Conservation (phyloP, 139 green algal species). For the Chlorella sp. region DNA sequence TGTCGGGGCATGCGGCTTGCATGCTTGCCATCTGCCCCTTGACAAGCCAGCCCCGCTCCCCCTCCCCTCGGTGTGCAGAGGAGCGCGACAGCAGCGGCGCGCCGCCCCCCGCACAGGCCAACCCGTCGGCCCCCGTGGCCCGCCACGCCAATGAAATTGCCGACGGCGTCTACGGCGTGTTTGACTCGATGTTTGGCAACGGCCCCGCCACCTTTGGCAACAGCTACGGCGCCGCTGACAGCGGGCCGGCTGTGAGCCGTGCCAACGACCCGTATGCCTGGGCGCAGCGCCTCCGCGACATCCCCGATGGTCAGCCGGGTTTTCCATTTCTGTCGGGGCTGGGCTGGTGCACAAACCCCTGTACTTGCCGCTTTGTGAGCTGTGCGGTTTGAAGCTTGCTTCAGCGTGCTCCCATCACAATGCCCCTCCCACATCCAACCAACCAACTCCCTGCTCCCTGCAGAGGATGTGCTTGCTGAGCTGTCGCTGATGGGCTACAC, state of each 20-base stretch:
- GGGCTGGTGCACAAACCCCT: no score
- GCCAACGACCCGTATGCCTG: constrained; percentile 59
- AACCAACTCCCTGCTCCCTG: no score
- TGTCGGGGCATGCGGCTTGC: no score
- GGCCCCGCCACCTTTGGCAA: constrained; percentile 31
- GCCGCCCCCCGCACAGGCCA: background rate
- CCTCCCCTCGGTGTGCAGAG: background rate
- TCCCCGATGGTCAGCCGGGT: constrained; percentile 62
- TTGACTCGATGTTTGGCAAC: constrained; percentile 60
- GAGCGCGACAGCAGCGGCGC: background rate
- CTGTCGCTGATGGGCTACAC: constrained; percentile 53
- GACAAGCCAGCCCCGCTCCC: no score
- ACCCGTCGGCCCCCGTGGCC: background rate
- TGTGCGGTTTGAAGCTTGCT: no score
- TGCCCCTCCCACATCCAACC: no score
- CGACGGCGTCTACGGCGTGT: constrained; percentile 42
- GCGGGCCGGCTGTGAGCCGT: background rate
- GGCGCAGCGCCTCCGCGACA: constrained; percentile 57
- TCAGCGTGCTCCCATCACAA: no score
- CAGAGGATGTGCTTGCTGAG: constrained; percentile 52
- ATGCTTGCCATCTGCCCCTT: no score
- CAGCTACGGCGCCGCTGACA: constrained; percentile 7
- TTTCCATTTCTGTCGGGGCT: no score
- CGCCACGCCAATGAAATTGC: background rate
- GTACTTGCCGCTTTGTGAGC: no score